A percentile compares a stretch with the other conserved stretches of the same genome.
These are phyloP conservation scores for Ceratobasidium sp. DNA, from an alignment of 1,284 basidiomycete genomes.

Conservation along the genomic window DNA sequence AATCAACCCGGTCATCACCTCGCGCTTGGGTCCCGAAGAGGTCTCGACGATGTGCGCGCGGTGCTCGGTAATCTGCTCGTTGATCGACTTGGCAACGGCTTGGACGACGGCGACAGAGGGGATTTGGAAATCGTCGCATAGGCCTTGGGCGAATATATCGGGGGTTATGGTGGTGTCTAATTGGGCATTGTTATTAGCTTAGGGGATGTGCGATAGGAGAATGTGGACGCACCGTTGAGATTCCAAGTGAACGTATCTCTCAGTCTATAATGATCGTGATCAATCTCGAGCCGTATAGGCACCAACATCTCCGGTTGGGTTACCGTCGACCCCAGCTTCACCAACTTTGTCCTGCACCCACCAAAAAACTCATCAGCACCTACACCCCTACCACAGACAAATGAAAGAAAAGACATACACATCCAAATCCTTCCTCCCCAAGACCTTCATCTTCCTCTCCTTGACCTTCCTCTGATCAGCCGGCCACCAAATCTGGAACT, in stretches of 20 bases:
- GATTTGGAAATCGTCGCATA: constrained; percentile 92
- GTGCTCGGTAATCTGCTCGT: constrained; percentile 87
- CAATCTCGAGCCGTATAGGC: constrained; percentile 94
- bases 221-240: constrained; percentile 72
- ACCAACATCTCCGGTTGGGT: constrained; percentile 77
- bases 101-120: constrained; percentile 74
- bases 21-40: constrained; percentile 20
- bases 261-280: constrained; percentile 88
- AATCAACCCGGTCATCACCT: constrained; percentile 23
- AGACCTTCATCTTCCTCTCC: constrained; percentile 64
- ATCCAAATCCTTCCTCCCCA: constrained; percentile 68
- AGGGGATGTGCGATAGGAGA: constrained; percentile 21
- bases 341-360: constrained; percentile 21
- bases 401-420: constrained; percentile 62
- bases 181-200: constrained; percentile 44
- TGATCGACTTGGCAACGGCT: constrained; percentile 81
- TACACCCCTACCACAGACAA: background rate
- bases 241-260: constrained; percentile 99
- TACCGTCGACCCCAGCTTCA: background rate
- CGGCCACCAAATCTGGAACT: constrained; percentile 77
- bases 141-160: constrained; percentile 86
- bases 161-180: constrained; percentile 88
- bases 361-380: constrained; percentile 4
- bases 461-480: constrained; percentile 58
- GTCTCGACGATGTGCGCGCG: constrained; percentile 55